phyloP scores from a whole-genome alignment of 768 basidiomycete genomes.

The Amanita exitialis region DNA sequence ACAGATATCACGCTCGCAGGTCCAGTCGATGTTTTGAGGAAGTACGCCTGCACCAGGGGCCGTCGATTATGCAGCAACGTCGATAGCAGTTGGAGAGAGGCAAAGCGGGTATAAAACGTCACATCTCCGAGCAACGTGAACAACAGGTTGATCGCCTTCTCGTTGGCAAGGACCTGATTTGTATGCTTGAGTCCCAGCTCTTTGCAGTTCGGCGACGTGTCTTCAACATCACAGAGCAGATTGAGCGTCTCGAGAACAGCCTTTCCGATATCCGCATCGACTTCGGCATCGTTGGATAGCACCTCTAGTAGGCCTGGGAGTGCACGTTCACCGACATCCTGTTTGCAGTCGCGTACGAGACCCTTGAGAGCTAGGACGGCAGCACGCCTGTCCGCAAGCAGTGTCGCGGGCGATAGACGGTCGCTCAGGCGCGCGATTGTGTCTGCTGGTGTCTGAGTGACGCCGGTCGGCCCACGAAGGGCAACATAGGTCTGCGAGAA shows the following conservation, averaged over 20 bases:
- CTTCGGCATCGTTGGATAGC: constrained; percentile 78
- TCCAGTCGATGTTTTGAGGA: constrained; percentile 77
- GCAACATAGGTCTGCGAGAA: constrained; percentile 80
- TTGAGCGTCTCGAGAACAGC: constrained; percentile 87
- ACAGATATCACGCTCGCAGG: constrained; percentile 61
- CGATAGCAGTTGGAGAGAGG: constrained; percentile 73
- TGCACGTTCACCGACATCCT: constrained; percentile 76
- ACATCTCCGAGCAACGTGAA: constrained; percentile 66
- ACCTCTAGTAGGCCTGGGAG: constrained; percentile 73
- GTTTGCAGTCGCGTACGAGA: constrained; percentile 81
- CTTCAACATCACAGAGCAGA: constrained; percentile 75
- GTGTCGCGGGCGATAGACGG: constrained; percentile 80
- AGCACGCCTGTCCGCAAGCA: constrained; percentile 86
- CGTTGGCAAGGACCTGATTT: constrained; percentile 64
- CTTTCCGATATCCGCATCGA: constrained; percentile 88
- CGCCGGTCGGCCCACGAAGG: constrained; percentile 73
- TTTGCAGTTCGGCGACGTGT: constrained; percentile 31
- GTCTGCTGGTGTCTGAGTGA: constrained; percentile 75
- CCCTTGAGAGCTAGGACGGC: constrained; percentile 93
- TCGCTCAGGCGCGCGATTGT: constrained; percentile 86
- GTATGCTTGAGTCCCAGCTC: constrained; percentile 82
- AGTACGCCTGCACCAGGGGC: constrained; percentile 79
- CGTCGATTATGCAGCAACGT: constrained; percentile 77
- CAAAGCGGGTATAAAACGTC: constrained; percentile 81
- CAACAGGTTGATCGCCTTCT: constrained; percentile 64